phyloP scores from a whole-genome alignment of 495 filamentous ascomycete species.

The Daldinia loculata region DNA sequence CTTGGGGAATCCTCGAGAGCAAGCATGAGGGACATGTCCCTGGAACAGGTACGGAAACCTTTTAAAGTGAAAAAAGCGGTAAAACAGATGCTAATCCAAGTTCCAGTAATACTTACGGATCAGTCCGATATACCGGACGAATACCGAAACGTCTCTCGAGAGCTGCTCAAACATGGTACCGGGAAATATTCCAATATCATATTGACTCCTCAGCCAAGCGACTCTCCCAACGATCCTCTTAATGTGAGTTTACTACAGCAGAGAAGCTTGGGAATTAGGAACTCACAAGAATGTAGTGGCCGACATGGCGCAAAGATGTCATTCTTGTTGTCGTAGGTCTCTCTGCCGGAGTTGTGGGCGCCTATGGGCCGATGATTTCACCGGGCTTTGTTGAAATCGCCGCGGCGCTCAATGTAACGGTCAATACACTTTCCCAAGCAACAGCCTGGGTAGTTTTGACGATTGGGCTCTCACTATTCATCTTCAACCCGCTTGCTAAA shows the following conservation, averaged over 20 bases:
- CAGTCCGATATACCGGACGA: slow-evolving; percentile 56
- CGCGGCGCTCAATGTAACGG: slow-evolving; percentile 46
- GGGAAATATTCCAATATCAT: slow-evolving; percentile 58
- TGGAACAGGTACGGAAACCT: slow-evolving; percentile 54
- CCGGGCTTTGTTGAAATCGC: slow-evolving; percentile 56
- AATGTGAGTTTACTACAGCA: slow-evolving; percentile 46
- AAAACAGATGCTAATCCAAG: slow-evolving; percentile 17
- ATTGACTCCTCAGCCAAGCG: slow-evolving; percentile 63
- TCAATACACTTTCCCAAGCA: slow-evolving; percentile 48
- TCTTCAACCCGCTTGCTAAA: slow-evolving; percentile 70
- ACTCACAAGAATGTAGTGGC: slow-evolving; percentile 52
- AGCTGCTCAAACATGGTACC: slow-evolving; percentile 59
- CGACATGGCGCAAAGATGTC: slow-evolving; percentile 62
- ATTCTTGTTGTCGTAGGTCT: slow-evolving; percentile 64
- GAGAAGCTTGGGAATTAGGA: slow-evolving; percentile 2
- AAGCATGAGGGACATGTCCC: slow-evolving; percentile 56
- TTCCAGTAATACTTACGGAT: slow-evolving; percentile 55
- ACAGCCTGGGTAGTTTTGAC: slow-evolving; percentile 50
- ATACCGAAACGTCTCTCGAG: slow-evolving; percentile 51
- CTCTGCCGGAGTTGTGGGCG: slow-evolving; percentile 62
- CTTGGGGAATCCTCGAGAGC: slow-evolving; percentile 47
- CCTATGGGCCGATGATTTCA: slow-evolving; percentile 65
- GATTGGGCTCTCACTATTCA: slow-evolving; percentile 55
- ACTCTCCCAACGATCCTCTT: slow-evolving; percentile 65
- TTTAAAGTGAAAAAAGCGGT: neutral